Evolutionary conservation across 805 yeast species (phyloP).

Genomic region (Komagataella kurtzmanii): DNA sequence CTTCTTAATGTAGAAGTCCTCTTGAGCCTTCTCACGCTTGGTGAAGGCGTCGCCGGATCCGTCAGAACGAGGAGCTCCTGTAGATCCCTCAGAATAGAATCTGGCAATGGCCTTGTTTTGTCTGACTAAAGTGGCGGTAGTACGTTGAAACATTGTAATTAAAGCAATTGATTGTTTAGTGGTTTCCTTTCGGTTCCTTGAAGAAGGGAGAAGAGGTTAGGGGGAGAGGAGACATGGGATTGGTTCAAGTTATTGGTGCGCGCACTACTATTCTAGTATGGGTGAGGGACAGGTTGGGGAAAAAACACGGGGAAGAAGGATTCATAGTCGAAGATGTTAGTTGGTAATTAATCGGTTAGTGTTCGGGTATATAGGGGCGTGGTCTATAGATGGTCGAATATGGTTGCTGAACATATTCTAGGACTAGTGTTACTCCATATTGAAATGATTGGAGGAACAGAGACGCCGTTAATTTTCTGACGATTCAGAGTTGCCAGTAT

Average conservation of each 20-base stretch:
- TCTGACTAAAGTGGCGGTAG: conserved; percentile 20
- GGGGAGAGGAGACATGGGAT: neutral
- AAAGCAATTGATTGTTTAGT: neutral
- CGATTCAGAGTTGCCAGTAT: too few species aligned
- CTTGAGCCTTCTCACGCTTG: conserved; percentile 89
- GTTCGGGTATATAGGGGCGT: neutral
- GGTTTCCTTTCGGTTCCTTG: neutral
- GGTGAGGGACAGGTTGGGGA: neutral
- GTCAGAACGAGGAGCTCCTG: conserved; percentile 44
- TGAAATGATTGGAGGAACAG: neutral
- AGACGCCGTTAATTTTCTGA: too few species aligned
- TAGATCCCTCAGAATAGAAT: conserved; percentile 40
- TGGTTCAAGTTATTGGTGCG: neutral
- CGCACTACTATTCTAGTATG: neutral
- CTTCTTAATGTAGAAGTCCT: conserved; percentile 72
- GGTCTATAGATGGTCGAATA: neutral
- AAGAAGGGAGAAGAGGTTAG: neutral
- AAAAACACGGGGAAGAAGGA: neutral
- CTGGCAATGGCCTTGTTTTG: conserved; percentile 13
- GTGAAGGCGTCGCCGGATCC: conserved; percentile 48
- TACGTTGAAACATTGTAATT: conserved; percentile 21
- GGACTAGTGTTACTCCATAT: neutral
- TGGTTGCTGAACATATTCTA: neutral
- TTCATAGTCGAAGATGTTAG: neutral
- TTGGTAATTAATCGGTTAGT: neutral